Percentiles rank a stretch among this genome's conserved stretches.
Evolutionary conservation across 2,329 filamentous ascomycete genomes (phyloP).

Genomic region (Pezicula carpinea): DNA sequence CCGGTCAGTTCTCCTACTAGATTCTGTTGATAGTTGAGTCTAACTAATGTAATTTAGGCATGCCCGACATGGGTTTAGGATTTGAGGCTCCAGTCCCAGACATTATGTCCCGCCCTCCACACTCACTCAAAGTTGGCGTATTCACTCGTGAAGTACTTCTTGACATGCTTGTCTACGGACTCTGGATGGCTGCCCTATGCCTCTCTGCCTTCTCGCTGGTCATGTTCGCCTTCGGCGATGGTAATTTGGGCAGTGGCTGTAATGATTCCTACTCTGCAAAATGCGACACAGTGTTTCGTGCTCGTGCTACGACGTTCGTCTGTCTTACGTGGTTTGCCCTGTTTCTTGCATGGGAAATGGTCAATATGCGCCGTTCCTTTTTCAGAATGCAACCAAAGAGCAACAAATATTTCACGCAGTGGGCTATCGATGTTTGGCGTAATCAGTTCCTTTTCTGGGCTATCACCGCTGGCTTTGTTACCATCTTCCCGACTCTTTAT

Average conservation of each 20-base stretch:
- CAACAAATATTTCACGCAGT: slow-evolving; percentile 58
- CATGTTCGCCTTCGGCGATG: slow-evolving; percentile 54
- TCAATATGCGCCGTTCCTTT: slow-evolving; percentile 67
- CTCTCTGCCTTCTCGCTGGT: slow-evolving; percentile 60
- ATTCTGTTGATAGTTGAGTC: neutral
- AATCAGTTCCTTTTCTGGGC: slow-evolving; percentile 70
- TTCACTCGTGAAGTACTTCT: slow-evolving; percentile 74
- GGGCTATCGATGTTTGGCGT: slow-evolving; percentile 63
- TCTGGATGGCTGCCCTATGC: slow-evolving; percentile 70
- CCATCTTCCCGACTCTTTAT: slow-evolving; percentile 58
- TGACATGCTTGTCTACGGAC: slow-evolving; percentile 76
- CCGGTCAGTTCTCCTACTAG: slow-evolving; percentile 37
- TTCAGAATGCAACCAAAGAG: slow-evolving; percentile 67
- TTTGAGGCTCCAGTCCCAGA: slow-evolving; percentile 71
- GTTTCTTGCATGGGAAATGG: slow-evolving; percentile 76
- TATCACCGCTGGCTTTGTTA: slow-evolving; percentile 51
- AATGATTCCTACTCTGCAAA: slow-evolving; percentile 50
- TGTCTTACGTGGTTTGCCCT: slow-evolving; percentile 73
- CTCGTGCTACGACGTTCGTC: slow-evolving; percentile 68
- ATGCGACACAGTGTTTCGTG: slow-evolving; percentile 64
- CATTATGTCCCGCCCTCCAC: slow-evolving; percentile 76
- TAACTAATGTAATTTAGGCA: slow-evolving; percentile 25
- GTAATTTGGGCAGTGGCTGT: slow-evolving; percentile 52
- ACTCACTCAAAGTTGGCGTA: slow-evolving; percentile 61
- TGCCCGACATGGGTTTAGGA: slow-evolving; percentile 84